Conservation (phyloP, 73 alveolate species). For the Stentor coeruleus region DNA sequence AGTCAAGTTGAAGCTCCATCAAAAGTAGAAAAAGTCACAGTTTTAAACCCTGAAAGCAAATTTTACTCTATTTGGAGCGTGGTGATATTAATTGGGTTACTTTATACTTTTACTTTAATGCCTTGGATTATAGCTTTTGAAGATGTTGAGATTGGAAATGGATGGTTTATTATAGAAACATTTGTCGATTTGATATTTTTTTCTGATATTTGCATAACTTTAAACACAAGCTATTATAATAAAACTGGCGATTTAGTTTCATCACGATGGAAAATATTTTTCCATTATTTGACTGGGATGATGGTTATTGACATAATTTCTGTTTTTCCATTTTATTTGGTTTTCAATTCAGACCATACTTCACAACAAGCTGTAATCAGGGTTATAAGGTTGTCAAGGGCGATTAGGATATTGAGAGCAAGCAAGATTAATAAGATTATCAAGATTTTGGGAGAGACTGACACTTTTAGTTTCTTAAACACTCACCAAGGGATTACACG, state of each 20-base stretch:
- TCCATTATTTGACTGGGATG: constrained; percentile 61
- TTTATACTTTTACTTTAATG: background rate
- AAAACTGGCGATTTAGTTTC: constrained; percentile 62
- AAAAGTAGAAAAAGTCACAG: background rate
- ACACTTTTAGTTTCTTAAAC: constrained; percentile 44
- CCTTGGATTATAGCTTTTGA: constrained; percentile 25
- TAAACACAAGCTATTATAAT: constrained; percentile 72
- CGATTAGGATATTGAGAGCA: constrained; percentile 36
- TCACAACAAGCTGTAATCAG: constrained; percentile 39
- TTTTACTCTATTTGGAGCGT: background rate
- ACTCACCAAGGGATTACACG: constrained; percentile 36
- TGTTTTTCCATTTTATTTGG: constrained; percentile 51
- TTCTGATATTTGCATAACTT: constrained; percentile 58
- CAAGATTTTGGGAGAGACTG: constrained; percentile 31
- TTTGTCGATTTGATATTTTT: constrained; percentile 58
- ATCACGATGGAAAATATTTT: constrained; percentile 32
- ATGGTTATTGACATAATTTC: constrained; percentile 65
- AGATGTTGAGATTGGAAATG: constrained; percentile 17
- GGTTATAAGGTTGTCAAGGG: constrained; percentile 45
- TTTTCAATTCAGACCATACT: constrained; percentile 24
- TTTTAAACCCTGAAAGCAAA: constrained; percentile 1
- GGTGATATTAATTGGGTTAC: background rate
- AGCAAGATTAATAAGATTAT: constrained; percentile 32
- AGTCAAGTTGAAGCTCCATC: background rate
- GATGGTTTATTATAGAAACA: constrained; percentile 31